Conservation (phyloP, 441 rosid genomes). For the Populus tomentosa region DNA sequence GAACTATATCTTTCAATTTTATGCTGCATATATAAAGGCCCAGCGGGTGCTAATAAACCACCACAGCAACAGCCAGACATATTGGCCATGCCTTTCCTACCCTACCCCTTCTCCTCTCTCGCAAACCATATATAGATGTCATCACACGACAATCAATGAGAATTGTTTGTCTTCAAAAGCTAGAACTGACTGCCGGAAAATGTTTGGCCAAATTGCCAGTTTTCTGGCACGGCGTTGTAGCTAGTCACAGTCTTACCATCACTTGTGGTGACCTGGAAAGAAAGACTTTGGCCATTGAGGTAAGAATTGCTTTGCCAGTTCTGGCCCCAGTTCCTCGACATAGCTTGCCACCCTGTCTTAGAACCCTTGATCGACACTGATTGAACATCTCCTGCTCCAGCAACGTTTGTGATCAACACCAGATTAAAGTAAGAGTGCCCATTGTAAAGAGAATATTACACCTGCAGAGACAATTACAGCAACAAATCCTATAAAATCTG, state of each 20-base stretch:
- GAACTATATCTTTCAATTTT: neutral
- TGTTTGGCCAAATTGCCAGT: slow-evolving; percentile 88
- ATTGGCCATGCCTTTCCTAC: slow-evolving; percentile 25
- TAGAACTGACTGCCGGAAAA: slow-evolving; percentile 52
- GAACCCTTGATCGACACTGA: no score
- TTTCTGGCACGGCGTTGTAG: slow-evolving; percentile 42
- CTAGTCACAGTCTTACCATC: slow-evolving; percentile 58
- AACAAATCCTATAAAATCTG: no score
- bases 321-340: no score
- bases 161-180: neutral
- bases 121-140: neutral
- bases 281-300: no score
- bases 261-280: slow-evolving; percentile 42
- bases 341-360: no score
- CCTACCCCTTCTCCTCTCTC: slow-evolving; percentile 16
- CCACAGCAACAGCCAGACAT: slow-evolving; percentile 59
- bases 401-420: neutral
- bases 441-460: no score
- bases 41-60: slow-evolving; percentile 71
- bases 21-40: slow-evolving; percentile 17
- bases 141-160: neutral
- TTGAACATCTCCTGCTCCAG: neutral
- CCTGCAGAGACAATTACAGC: no score
- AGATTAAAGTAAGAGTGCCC: neutral
- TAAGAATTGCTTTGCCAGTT: no score